phyloP scores from a whole-genome alignment of 129 eudicot genomes.

The Chrysanthemum seticuspe region DNA sequence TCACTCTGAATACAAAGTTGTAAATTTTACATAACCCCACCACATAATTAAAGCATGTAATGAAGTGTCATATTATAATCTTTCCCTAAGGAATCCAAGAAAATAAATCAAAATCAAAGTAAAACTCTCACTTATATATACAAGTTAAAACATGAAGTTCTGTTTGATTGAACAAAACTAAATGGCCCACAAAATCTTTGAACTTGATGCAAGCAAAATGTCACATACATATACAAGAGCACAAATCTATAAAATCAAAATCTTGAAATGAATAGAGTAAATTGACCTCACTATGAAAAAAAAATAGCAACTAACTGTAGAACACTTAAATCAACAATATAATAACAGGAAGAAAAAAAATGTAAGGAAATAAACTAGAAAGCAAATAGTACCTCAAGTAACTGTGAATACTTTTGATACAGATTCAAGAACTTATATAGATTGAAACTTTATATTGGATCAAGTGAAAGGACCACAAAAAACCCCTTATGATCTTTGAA shows the following conservation, averaged over 20 bases:
- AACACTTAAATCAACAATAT: slow-evolving; percentile 4
- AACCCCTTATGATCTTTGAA: neutral
- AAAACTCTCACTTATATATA: neutral
- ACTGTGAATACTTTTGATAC: neutral
- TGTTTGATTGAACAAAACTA: neutral
- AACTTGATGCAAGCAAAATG: too few species aligned
- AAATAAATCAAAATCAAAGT: slow-evolving; percentile 1
- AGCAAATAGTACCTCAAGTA: slow-evolving; percentile 19
- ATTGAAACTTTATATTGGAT: slow-evolving; percentile 8
- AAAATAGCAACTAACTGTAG: neutral
- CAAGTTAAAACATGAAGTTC: too few species aligned
- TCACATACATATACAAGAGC: too few species aligned
- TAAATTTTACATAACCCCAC: slow-evolving; percentile 22
- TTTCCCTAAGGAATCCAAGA: slow-evolving; percentile 28
- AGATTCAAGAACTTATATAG: slow-evolving; percentile 14
- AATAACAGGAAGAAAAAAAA: neutral
- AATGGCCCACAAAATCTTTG: neutral
- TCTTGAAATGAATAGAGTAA: neutral
- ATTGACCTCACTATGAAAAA: neutral
- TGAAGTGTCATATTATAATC: neutral
- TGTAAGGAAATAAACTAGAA: slow-evolving; percentile 20
- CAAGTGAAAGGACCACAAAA: neutral
- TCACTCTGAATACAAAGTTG: slow-evolving; percentile 11
- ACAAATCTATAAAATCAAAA: neutral
- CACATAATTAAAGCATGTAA: slow-evolving; percentile 19